These are phyloP conservation scores for Apiospora aurea DNA, from an alignment of 2,329 filamentous ascomycete species.

Conservation along the genomic window DNA sequence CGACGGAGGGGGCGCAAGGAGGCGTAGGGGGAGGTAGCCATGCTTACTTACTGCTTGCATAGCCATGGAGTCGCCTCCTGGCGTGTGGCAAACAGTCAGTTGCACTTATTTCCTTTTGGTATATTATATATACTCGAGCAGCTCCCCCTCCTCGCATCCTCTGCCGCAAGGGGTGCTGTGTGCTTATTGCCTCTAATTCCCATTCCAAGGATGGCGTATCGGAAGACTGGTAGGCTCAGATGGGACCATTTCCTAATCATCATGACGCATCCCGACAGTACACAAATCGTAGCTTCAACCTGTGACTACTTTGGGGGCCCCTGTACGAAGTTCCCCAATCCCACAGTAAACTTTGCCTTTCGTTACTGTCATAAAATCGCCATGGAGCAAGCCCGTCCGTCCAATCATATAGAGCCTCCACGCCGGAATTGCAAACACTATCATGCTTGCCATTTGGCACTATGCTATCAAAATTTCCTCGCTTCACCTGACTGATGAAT, in stretches of 20 bases:
- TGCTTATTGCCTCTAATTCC: background rate
- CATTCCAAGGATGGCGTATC: background rate
- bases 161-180: background rate
- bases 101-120: background rate
- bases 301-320: background rate
- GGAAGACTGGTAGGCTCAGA: background rate
- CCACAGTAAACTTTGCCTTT: background rate
- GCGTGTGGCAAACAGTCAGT: background rate
- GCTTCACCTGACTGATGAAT: background rate
- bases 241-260: background rate
- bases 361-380: background rate
- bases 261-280: background rate
- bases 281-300: background rate
- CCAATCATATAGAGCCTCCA: background rate
- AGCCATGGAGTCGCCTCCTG: background rate
- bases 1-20: background rate
- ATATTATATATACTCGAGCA: background rate
- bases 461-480: constrained; percentile 38
- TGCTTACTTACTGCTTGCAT: background rate
- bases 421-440: background rate
- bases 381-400: background rate
- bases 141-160: background rate
- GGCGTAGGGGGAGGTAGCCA: background rate
- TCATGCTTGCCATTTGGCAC: background rate
- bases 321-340: background rate